A percentile compares a stretch with the other conserved stretches of the same genome.
Conservation (phyloP, 768 basidiomycete species). For the Albatrellus ellisii region DNA sequence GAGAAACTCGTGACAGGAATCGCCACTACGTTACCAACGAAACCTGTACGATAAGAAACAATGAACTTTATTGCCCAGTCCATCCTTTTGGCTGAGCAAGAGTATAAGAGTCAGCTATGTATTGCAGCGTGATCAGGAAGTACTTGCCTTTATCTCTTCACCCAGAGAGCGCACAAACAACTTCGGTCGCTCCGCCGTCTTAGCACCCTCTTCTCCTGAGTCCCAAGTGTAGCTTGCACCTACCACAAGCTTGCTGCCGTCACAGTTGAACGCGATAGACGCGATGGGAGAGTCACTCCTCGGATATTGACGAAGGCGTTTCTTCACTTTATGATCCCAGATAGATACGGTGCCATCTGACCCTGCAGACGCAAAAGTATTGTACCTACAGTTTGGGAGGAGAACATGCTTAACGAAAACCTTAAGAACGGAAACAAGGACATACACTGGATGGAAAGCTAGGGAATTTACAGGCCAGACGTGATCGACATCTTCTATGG, state of each 20-base stretch:
- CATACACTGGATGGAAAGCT: conserved; percentile 82
- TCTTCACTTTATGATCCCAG: conserved; percentile 97
- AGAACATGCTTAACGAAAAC: neutral
- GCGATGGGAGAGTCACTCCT: conserved; percentile 70
- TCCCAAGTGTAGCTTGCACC: conserved; percentile 87
- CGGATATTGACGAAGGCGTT: conserved; percentile 82
- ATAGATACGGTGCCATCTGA: conserved; percentile 90
- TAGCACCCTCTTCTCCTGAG: conserved; percentile 63
- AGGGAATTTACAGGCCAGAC: conserved; percentile 96
- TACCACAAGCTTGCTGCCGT: conserved; percentile 74
- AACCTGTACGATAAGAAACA: too few species aligned
- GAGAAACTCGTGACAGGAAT: too few species aligned
- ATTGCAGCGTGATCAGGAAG: neutral
- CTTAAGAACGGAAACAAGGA: conserved; percentile 5
- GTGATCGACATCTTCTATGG: conserved; percentile 83
- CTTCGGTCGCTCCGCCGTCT: conserved; percentile 46
- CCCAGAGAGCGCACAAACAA: conserved; percentile 52
- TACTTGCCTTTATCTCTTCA: conserved; percentile 63
- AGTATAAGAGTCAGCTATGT: neutral
- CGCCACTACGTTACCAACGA: too few species aligned
- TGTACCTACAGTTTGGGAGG: conserved; percentile 39
- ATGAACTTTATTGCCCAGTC: conserved; percentile 14
- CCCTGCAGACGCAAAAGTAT: conserved; percentile 92
- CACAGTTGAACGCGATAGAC: conserved; percentile 68
- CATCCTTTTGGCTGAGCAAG: conserved; percentile 19